Evolutionary conservation across 306 rosid species (phyloP), one percentile per base, ranked within the genome.

Genomic region (Parietaria judaica): DNA sequence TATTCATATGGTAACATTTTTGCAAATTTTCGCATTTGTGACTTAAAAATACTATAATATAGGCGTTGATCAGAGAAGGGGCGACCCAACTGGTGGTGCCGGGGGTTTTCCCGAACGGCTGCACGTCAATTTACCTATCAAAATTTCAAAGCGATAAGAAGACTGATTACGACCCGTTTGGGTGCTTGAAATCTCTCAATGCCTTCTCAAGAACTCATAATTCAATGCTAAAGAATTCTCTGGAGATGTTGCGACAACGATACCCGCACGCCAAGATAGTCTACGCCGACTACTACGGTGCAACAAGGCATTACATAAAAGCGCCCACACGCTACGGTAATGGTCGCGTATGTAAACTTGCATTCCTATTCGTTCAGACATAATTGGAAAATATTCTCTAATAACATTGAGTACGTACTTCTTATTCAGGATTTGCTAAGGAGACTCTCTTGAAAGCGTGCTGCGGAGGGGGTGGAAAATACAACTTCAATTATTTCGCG

Each of bases 391-490:
- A 2, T 23, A 23, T 23, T 41, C 7, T 39, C 7, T 8, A 41
- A 41, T 5, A 5, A 8, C 9, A 8, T 41, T 41, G 45, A 5
- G 45, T 1, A 7, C 44, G 7, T 39, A 41, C 9, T 41, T 41
- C 9, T 41, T 8, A 4, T 35, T 52, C 47, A 86, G 85, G 87
- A 35, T 81, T 83, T 51, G 41, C 10, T 3, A 50, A 61, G 46
- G 74, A 76, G 35, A 66, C 74, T 2, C 11, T 37, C 7, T 38
- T 76, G 13, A 73, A 47, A 58, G 80, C 78, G 1, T 84, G 95
- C 38, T 84, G 90, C 62, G 95, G 92, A 12, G 95, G 89, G n/a
- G 89, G 85, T 50, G 92, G 95, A 48, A 83, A 86, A 0, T 84
- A 51, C 78, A 87, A 87, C 66, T 82, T 78, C 61, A 87, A 87